Evolutionary conservation across 352 stramenopile species (phyloP), one percentile per base, ranked within the genome.

Genomic region (Globisporangium canariense): DNA sequence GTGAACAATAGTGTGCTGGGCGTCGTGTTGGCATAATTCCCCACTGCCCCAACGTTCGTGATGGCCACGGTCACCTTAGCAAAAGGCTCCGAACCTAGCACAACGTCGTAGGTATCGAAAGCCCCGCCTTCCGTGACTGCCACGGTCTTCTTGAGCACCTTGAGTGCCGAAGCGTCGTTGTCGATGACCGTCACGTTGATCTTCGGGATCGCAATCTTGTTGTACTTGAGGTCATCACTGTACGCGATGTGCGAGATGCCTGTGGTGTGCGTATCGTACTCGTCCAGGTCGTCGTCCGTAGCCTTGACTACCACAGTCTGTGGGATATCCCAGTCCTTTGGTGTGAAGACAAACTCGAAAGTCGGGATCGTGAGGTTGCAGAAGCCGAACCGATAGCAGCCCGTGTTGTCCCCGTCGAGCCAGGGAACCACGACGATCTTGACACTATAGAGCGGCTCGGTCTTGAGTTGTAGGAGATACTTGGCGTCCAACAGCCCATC

Each of bases 211-310:
- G 57, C 40, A 8, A 85, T 81, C 13, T 71, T 60, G 38, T 93
- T 70, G 62, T 91, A 93, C 66, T 91, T 91, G 16, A 71, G 20
- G 49, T 93, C 84, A 28, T 71, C 67, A 46, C 81, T 91, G 63
- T 86, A 90, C 46, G 79, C 79, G 1, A 80, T 58, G 55, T 93
- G 85, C 1, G 81, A 91, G 11, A 93, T 89, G 5, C 82, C 85
- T 0, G 81, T 91, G 20, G 62, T 60, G 65, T 93, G 85, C 0
- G 49, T 57, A 43, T 93, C 81, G 45, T 73, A 82, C 53, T 93
- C 85, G 50, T 93, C 85, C 20, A 93, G 46, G 8, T 74, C 53
- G 55, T 93, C 85, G 41, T 89, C 74, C 0, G 85, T 93, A 14
- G 82, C 85, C 5, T 72, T 64, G 4, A 91, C 70, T 2, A 65